Evolutionary conservation across 129 eudicot genomes (phyloP).

Genomic region (Flaveria bidentis): DNA sequence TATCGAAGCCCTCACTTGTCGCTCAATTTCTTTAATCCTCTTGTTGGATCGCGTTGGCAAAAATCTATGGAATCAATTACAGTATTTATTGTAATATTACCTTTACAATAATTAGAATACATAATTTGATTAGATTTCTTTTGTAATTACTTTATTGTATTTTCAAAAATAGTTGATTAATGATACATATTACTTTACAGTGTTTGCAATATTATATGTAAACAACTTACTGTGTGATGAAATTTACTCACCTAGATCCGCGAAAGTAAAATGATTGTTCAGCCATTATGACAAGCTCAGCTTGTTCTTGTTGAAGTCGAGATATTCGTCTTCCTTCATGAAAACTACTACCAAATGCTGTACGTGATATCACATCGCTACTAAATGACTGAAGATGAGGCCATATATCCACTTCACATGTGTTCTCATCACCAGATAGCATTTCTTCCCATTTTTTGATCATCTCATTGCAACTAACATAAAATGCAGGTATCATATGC

Average conservation of each 20-base stretch:
- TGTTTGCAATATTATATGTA: too few relatives aligned
- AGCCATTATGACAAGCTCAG: neutral
- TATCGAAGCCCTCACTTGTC: conserved; percentile 10
- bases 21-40: conserved; percentile 16
- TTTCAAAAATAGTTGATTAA: too few relatives aligned
- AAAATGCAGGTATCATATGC: conserved; percentile 18
- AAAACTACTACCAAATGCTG: conserved; percentile 18
- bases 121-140: too few relatives aligned
- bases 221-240: neutral
- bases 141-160: too few relatives aligned
- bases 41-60: conserved; percentile 8
- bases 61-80: neutral
- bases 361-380: conserved; percentile 15
- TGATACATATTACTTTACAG: too few relatives aligned
- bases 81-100: too few relatives aligned
- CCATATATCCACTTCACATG: conserved; percentile 17
- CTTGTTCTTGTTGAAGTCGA: conserved; percentile 23
- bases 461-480: conserved; percentile 16
- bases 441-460: conserved; percentile 20
- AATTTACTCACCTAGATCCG: conserved; percentile 15
- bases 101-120: neutral
- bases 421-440: neutral
- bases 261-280: conserved; percentile 17
- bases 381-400: conserved; percentile 22
- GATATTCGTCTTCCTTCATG: conserved; percentile 23